Percentiles rank a stretch among this genome's conserved stretches.
Conservation (phyloP, 23 red algal genomes). For the Gracilaria domingensis region DNA sequence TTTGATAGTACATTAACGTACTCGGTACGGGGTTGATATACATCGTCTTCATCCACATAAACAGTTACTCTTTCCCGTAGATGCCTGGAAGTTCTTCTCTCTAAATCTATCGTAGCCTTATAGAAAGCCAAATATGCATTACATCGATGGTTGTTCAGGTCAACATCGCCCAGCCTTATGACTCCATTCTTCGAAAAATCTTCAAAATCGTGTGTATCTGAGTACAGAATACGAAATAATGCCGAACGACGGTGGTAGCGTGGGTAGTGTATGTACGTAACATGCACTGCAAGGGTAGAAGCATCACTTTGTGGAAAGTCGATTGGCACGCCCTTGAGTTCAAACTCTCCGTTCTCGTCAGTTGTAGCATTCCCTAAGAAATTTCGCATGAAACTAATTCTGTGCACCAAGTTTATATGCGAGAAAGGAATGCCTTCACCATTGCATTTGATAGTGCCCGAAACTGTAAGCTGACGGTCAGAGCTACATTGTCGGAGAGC, state of each 20-base stretch:
- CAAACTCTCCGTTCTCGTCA: not conserved
- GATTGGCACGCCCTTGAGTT: not conserved
- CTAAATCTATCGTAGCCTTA: not conserved
- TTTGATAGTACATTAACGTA: not conserved
- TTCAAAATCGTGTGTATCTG: not conserved
- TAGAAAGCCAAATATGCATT: not conserved
- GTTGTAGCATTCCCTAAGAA: not conserved
- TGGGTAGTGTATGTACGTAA: no score
- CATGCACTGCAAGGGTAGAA: not conserved
- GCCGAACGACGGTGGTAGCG: not conserved
- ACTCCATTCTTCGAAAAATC: not conserved
- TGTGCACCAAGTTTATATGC: not conserved
- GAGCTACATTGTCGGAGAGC: conserved; percentile 3
- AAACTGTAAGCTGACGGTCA: not conserved
- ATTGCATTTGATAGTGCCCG: not conserved
- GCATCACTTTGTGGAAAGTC: not conserved
- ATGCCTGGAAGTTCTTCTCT: not conserved
- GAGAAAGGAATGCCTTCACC: not conserved
- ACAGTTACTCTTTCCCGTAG: not conserved
- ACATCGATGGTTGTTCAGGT: not conserved
- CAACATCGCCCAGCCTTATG: not conserved
- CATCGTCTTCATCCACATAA: not conserved
- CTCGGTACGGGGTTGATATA: not conserved
- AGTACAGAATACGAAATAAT: not conserved
- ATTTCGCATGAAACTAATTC: not conserved